Evolutionary conservation across 2,329 filamentous ascomycete species (phyloP).

Genomic region (Colletotrichum sp.): DNA sequence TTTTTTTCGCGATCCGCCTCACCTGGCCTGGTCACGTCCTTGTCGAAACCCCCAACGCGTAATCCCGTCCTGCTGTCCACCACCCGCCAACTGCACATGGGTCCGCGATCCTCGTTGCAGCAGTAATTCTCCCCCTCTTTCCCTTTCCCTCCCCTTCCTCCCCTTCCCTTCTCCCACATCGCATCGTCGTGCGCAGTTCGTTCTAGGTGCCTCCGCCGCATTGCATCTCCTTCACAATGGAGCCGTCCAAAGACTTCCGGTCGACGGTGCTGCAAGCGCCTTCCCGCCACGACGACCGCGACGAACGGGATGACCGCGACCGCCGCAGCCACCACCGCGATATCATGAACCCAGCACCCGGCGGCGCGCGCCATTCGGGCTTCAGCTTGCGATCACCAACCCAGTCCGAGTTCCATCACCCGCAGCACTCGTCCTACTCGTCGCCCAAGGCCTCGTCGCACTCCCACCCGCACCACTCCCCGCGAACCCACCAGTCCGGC

Average conservation of each 20-base stretch:
- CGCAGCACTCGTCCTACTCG: conserved; percentile 32
- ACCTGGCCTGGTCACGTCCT: not conserved
- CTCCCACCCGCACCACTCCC: conserved; percentile 29
- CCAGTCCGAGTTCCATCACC: conserved; percentile 43
- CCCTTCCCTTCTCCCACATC: not conserved
- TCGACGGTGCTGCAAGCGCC: conserved; percentile 55
- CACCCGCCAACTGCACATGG: conserved; percentile 10
- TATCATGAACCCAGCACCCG: conserved; percentile 45
- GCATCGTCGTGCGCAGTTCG: not conserved
- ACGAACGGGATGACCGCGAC: conserved; percentile 30
- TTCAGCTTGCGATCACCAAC: conserved; percentile 57
- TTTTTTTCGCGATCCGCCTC: conserved; percentile 20
- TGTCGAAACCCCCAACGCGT: not conserved
- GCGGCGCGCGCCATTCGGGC: conserved; percentile 43
- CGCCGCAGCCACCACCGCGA: conserved; percentile 47
- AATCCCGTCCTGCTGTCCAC: not conserved
- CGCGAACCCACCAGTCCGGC: conserved; percentile 25
- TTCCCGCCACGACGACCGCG: conserved; percentile 44
- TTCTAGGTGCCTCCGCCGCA: not conserved
- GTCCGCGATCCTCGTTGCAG: conserved; percentile 15
- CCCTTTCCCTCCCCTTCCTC: not conserved
- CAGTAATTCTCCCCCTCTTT: not conserved
- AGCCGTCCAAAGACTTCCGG: conserved; percentile 46
- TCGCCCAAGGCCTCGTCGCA: conserved; percentile 27
- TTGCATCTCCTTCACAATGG: conserved; percentile 38